Evolutionary conservation across 192 early-diverging fungal genomes (phyloP).

Genomic region (Podila epigama): DNA sequence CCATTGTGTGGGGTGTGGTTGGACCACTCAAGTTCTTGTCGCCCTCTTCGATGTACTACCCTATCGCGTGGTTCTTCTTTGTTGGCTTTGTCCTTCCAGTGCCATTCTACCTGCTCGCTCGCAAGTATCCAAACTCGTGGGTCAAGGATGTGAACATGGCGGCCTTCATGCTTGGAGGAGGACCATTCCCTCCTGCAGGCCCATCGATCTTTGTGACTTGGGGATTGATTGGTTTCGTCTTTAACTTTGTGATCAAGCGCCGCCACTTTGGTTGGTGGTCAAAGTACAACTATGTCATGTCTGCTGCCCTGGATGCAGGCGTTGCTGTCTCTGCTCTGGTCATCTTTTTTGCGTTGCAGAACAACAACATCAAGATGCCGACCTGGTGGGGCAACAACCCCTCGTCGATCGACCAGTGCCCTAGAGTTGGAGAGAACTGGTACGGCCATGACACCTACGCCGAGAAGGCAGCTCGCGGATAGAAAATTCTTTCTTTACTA

Average conservation of each 20-base stretch:
- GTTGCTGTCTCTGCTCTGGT: slow-evolving; percentile 49
- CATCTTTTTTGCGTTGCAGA: slow-evolving; percentile 59
- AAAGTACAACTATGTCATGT: slow-evolving; percentile 65
- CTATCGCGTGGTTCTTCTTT: slow-evolving; percentile 63
- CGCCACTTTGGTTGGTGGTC: slow-evolving; percentile 69
- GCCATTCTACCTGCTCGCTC: slow-evolving; percentile 70
- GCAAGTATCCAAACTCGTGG: slow-evolving; percentile 72
- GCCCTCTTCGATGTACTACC: slow-evolving; percentile 50
- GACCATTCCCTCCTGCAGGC: slow-evolving; percentile 67
- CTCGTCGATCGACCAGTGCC: slow-evolving; percentile 58
- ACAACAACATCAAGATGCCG: slow-evolving; percentile 56
- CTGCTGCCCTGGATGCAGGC: slow-evolving; percentile 60
- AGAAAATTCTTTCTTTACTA: neutral
- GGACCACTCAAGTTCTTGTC: slow-evolving; percentile 76
- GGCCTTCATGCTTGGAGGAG: slow-evolving; percentile 68
- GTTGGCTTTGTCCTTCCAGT: slow-evolving; percentile 74
- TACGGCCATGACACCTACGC: slow-evolving; percentile 56
- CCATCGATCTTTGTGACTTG: slow-evolving; percentile 58
- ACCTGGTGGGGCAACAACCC: slow-evolving; percentile 62
- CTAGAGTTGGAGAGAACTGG: slow-evolving; percentile 53
- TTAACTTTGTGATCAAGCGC: slow-evolving; percentile 75
- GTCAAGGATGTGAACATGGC: slow-evolving; percentile 74
- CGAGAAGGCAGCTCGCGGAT: slow-evolving; percentile 10
- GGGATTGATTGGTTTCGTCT: slow-evolving; percentile 67
- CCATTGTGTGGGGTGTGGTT: slow-evolving; percentile 84